These are phyloP conservation scores for Saussurea involucrata DNA, from an alignment of 129 eudicot species.

Conservation along the genomic window DNA sequence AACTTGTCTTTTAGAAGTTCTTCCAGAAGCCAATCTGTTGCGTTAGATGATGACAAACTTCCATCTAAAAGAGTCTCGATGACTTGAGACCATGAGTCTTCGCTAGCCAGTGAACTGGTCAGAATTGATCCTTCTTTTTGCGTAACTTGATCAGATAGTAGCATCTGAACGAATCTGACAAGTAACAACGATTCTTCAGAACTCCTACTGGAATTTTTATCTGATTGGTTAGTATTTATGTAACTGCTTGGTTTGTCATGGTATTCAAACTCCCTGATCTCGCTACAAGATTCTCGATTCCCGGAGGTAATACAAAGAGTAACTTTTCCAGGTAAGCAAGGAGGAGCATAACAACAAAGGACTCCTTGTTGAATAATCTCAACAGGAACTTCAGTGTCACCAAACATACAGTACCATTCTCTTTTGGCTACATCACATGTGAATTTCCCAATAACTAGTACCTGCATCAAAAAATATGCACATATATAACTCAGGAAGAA, in stretches of 20 bases:
- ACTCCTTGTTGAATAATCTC: constrained; percentile 86
- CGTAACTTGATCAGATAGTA: constrained; percentile 39
- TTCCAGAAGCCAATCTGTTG: constrained; percentile 70
- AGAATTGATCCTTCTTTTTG: constrained; percentile 43
- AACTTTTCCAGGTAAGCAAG: constrained; percentile 70
- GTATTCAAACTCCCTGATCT: constrained; percentile 86
- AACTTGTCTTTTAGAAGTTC: constrained; percentile 87
- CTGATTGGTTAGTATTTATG: constrained; percentile 25
- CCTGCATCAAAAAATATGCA: constrained; percentile 47
- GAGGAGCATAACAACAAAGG: constrained; percentile 76
- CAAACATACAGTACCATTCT: constrained; percentile 88
- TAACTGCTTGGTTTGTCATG: constrained; percentile 39
- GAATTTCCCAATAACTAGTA: constrained; percentile 75
- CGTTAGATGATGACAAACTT: constrained; percentile 41
- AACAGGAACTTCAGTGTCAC: constrained; percentile 81
- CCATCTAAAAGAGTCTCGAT: constrained; percentile 65
- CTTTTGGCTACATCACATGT: constrained; percentile 50
- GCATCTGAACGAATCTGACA: constrained; percentile 67
- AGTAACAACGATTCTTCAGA: constrained; percentile 73
- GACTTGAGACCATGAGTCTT: constrained; percentile 68
- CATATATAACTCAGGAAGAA: neutral
- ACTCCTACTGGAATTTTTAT: constrained; percentile 35
- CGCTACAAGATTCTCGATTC: constrained; percentile 85
- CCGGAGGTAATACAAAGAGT: constrained; percentile 73
- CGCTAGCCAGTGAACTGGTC: constrained; percentile 38